Evolutionary conservation across 495 filamentous ascomycete species (phyloP).

Genomic region (Neohortaea acidophila): DNA sequence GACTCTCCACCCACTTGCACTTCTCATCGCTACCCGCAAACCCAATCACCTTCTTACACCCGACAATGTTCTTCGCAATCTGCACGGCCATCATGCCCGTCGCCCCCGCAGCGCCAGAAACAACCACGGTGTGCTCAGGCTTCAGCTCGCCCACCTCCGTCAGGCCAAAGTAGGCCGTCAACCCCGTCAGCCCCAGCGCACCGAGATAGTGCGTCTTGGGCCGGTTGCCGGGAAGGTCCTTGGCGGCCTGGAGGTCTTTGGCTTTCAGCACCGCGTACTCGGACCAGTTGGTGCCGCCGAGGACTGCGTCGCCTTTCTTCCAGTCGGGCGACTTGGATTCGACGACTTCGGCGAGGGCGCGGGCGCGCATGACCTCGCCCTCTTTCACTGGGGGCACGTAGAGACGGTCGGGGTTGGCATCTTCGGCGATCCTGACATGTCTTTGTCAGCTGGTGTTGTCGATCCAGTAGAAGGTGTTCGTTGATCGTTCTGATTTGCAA

Average conservation of each 20-base stretch:
- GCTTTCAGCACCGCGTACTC: conserved; percentile 35
- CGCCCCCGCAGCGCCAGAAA: conserved; percentile 46
- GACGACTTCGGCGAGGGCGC: conserved; percentile 40
- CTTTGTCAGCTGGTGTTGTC: too few relatives aligned
- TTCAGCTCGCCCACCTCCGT: conserved; percentile 28
- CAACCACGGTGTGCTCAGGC: conserved; percentile 31
- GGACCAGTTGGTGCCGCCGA: conserved; percentile 32
- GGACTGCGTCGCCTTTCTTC: conserved; percentile 29
- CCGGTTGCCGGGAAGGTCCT: conserved; percentile 17
- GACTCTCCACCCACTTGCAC: conserved; percentile 43
- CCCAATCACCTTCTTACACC: conserved; percentile 41
- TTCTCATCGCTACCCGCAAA: conserved; percentile 54
- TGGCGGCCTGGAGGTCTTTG: conserved; percentile 17
- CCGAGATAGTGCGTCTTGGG: conserved; percentile 35
- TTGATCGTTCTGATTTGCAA: too few relatives aligned
- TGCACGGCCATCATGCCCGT: conserved; percentile 49
- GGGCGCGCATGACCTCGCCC: conserved; percentile 53
- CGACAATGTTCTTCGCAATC: conserved; percentile 40
- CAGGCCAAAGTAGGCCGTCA: conserved; percentile 40
- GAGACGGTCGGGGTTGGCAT: conserved; percentile 34
- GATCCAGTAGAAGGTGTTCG: too few relatives aligned
- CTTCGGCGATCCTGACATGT: conserved; percentile 46
- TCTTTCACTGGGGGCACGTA: conserved; percentile 53
- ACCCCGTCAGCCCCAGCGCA: conserved; percentile 33
- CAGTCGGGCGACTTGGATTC: conserved; percentile 27